Conservation (phyloP, 2,329 filamentous ascomycete genomes). For the Achaetomium macrosporum region DNA sequence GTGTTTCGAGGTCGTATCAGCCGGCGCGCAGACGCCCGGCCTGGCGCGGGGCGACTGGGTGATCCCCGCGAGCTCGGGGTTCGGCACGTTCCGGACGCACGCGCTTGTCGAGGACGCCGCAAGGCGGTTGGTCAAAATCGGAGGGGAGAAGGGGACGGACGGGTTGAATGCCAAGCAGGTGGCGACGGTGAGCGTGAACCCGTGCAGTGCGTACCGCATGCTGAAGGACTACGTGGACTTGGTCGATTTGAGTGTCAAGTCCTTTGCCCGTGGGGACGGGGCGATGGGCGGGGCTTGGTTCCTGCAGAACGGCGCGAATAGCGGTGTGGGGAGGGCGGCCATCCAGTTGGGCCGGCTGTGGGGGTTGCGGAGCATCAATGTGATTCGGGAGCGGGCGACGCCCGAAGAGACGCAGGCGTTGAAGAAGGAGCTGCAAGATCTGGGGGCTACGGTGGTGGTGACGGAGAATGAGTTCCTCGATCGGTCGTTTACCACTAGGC, state of each 20-base stretch:
- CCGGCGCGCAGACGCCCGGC: constrained; percentile 50
- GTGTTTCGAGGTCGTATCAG: constrained; percentile 78
- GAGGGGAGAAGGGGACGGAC: constrained; percentile 45
- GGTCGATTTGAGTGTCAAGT: constrained; percentile 40
- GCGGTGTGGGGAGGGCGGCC: constrained; percentile 81
- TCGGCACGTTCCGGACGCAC: constrained; percentile 95
- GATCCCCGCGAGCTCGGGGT: constrained; percentile 73
- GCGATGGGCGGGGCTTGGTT: constrained; percentile 91
- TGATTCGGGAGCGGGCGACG: constrained; percentile 68
- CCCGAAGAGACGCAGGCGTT: constrained; percentile 57
- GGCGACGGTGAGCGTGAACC: constrained; percentile 86
- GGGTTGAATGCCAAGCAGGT: constrained; percentile 71
- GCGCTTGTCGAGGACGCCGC: constrained; percentile 54
- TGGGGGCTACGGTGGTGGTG: constrained; percentile 54
- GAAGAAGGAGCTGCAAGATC: constrained; percentile 44
- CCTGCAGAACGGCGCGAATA: constrained; percentile 95
- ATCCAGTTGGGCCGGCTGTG: constrained; percentile 82
- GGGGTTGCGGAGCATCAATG: constrained; percentile 87
- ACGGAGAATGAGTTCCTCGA: constrained; percentile 50
- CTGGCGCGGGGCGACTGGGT: constrained; percentile 85
- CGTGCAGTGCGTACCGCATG: constrained; percentile 91
- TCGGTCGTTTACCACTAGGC: constrained; percentile 55
- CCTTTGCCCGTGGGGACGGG: constrained; percentile 45
- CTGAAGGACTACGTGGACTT: constrained; percentile 67
- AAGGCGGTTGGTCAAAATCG: constrained; percentile 59